These are phyloP conservation scores for Berberis vulgaris DNA, from an alignment of 164 flowering plant genomes.

Conservation along the genomic window DNA sequence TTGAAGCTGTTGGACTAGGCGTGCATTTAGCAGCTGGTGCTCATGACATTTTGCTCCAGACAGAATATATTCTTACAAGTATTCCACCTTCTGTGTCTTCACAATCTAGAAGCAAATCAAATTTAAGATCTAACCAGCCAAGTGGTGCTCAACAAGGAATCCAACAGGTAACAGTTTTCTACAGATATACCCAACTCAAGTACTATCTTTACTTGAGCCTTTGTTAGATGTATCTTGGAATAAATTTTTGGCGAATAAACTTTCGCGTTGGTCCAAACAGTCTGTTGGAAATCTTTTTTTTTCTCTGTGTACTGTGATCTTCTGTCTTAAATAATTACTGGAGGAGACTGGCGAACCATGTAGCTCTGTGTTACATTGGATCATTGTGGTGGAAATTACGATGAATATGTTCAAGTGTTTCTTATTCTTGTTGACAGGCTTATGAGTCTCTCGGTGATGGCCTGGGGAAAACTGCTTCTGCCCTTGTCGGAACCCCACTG, in stretches of 20 bases:
- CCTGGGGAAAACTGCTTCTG: slow-evolving; percentile 74
- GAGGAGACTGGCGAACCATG: not conserved
- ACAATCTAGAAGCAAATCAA: slow-evolving; percentile 27
- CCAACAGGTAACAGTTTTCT: slow-evolving; percentile 40
- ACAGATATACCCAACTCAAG: too few species aligned
- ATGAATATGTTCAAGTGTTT: not conserved
- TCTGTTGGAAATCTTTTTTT: too few species aligned
- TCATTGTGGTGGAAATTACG: not conserved
- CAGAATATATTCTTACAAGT: slow-evolving; percentile 65
- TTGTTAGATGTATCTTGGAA: too few species aligned
- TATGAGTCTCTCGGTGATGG: slow-evolving; percentile 81
- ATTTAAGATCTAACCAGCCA: slow-evolving; percentile 74
- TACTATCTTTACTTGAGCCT: too few species aligned
- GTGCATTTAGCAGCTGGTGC: slow-evolving; percentile 94
- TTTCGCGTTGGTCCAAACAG: too few species aligned
- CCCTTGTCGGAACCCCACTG: slow-evolving; percentile 68
- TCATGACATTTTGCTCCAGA: slow-evolving; percentile 80
- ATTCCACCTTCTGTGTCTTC: slow-evolving; percentile 51
- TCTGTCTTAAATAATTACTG: not conserved
- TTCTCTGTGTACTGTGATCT: too few species aligned
- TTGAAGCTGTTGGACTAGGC: slow-evolving; percentile 94
- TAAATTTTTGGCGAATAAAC: too few species aligned
- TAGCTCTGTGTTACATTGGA: not conserved
- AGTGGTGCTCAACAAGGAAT: slow-evolving; percentile 82
- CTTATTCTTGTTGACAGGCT: slow-evolving; percentile 44